A percentile compares a stretch with the other conserved stretches of the same genome.
Conservation (phyloP, 306 rosid species). For the Cucumis sativus region DNA sequence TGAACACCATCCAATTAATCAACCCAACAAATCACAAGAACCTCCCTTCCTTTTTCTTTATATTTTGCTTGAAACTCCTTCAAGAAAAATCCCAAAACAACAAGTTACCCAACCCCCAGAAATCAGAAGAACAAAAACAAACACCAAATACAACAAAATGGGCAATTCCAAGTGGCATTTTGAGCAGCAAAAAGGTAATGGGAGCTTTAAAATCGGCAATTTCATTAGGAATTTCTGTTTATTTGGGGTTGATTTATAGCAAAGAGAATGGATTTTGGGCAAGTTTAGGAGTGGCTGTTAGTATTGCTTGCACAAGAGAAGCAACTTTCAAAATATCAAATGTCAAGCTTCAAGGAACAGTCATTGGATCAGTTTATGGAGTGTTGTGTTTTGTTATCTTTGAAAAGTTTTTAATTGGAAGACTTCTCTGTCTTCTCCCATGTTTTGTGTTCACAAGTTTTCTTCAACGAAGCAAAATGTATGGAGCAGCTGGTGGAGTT, state of each 20-base stretch:
- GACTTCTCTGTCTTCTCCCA: conserved; percentile 49
- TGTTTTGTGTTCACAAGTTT: conserved; percentile 60
- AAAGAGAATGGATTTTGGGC: conserved; percentile 53
- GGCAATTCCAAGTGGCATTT: neutral
- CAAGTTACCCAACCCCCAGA: neutral
- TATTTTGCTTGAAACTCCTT: conserved; percentile 41
- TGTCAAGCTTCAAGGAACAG: conserved; percentile 58
- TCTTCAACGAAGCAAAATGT: conserved; percentile 58
- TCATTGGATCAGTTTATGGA: conserved; percentile 54
- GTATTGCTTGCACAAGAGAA: conserved; percentile 33
- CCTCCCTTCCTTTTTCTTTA: conserved; percentile 42
- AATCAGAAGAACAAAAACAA: neutral
- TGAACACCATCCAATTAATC: conserved; percentile 21
- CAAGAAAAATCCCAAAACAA: conserved; percentile 8
- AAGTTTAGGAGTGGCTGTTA: conserved; percentile 53
- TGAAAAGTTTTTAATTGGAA: conserved; percentile 20
- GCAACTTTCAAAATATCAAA: conserved; percentile 47
- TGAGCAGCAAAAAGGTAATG: conserved; percentile 12
- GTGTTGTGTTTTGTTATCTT: conserved; percentile 42
- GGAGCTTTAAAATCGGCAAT: conserved; percentile 36
- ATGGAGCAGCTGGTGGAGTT: conserved; percentile 62
- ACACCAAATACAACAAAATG: neutral
- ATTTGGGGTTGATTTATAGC: conserved; percentile 44
- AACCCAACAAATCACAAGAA: conserved; percentile 27
- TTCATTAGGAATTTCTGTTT: conserved; percentile 45